These are phyloP conservation scores for Ulota crispa DNA, from an alignment of 225 moss, liverwort and hornwort species.

Conservation along the genomic window DNA sequence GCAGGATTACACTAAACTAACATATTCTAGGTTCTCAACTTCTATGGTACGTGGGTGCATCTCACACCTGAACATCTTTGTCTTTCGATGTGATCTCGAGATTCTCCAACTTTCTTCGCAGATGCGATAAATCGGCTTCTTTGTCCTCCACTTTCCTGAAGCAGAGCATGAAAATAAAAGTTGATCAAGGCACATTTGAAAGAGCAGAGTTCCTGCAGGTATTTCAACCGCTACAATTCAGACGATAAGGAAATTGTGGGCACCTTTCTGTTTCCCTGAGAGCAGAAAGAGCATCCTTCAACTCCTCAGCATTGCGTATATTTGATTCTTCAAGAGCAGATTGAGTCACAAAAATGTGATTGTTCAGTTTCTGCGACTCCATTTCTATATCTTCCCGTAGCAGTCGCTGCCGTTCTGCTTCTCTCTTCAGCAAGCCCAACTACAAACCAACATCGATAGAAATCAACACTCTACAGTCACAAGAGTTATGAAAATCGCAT, in stretches of 20 bases:
- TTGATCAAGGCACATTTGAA: neutral
- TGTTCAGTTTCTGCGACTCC: constrained; percentile 63
- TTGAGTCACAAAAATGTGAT: constrained; percentile 65
- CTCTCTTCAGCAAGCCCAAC: constrained; percentile 82
- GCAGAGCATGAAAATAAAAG: neutral
- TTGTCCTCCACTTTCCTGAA: constrained; percentile 63
- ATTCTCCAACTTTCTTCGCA: constrained; percentile 46
- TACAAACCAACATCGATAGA: constrained; percentile 29
- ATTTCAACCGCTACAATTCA: neutral
- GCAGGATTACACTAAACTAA: neutral
- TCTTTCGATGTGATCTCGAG: constrained; percentile 45
- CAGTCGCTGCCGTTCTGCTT: constrained; percentile 73
- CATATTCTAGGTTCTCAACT: neutral
- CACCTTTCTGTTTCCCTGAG: constrained; percentile 74
- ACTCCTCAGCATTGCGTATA: constrained; percentile 49
- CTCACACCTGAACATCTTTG: constrained; percentile 56
- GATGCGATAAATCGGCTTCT: constrained; percentile 47
- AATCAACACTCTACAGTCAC: neutral
- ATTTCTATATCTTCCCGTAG: constrained; percentile 76
- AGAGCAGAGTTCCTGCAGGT: neutral
- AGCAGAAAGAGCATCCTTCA: constrained; percentile 51
- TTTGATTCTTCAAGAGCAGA: constrained; percentile 61
- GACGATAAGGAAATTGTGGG: neutral
- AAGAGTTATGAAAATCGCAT: neutral
- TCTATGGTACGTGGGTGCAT: neutral